Base-by-base conservation (phyloP, 2,329 filamentous ascomycete genomes). In the Passalora sequoiae region DNA sequence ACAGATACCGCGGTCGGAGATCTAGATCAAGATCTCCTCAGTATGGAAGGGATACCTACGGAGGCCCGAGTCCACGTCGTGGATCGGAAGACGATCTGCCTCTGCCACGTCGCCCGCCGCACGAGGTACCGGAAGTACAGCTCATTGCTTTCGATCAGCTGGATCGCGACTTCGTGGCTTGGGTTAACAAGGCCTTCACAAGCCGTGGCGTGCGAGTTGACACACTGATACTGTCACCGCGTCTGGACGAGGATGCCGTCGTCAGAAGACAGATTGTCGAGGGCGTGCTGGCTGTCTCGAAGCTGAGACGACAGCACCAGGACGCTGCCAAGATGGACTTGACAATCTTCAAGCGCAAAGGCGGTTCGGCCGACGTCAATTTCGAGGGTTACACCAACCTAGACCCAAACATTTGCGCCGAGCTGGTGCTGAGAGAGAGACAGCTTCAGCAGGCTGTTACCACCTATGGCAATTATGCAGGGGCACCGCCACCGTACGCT, bases 371-470 rank as follows among this genome's bases (percentile, higher is more conserved):
- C 56, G 89, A 86, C 52, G 81, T 94, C 46, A 80, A 81, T 31
- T 96, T 87, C 61, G 86, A 94, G 56, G 84, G 94, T 62, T 97
- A 97, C 62, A 78, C 84, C 44, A 82, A 89, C 55, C 74, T 96
- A 2, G 84, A 94, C 25, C 85, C 89, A 0, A 66, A 71, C 4
- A 81, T 89, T 33, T 88, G 86, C 3, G 86, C 85, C 12, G 86
- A 94, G 55, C 78, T 97, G 12, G 84, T 94, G 44, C 64, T 83
- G 30, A 79, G 87, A 46, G 78, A 83, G 39, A 89, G 86, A 63
- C 66, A 73, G 50, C 70, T 62, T 31, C 59, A 65, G 46, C 46
- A n/a, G 54, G 20, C 33, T 21, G 33, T 36, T 3, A 17, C 33
- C 9, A 36, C n/a, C 20, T 36, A 36, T 24, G 33, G 33, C 33